Evolutionary conservation across 768 basidiomycete species (phyloP), one percentile per base, ranked within the genome.

Genomic region (Boletus reticulatus): DNA sequence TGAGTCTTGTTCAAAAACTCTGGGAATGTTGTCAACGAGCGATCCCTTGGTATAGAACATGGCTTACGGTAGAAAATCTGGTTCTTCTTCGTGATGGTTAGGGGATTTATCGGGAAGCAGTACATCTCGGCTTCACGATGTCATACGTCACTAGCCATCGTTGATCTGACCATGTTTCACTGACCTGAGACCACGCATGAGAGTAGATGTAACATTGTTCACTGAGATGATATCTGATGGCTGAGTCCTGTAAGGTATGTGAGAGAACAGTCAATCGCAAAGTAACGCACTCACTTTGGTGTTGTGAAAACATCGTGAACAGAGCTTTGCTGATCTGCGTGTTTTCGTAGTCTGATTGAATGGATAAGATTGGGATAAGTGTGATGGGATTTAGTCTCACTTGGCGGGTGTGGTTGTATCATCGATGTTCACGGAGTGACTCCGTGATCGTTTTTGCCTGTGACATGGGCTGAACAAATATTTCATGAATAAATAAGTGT

Each of bases 371-470:
- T 4, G 0, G 13, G 16, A 19, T 4, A 6, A 0, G 27, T 22
- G 24, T 12, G 0, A 24, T 43, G 64, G 14, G 27, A 27, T 9
- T 27, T 42, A 41, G 12, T 24, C 62, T 65, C 37, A 72, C 70
- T 70, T 70, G 39, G 41, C 43, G 0, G 64, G 66, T 2, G 62
- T 59, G 17, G 24, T 43, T n/a, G 48, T 11, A 39, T 36, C 45
- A 38, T 59, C 37, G 34, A 37, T 37, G 34, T 58, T 60, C 38
- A 50, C 17, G n/a, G 66, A 70, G 48, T 50, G 31, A 42, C 62
- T 67, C 9, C 55, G 64, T n/a, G 52, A 42, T 50, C 70, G 62
- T 55, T 72, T 72, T 22, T 52, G 56, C 37, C 64, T 72, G 48
- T 39, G 10, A 2, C 4, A 29, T 34, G 2, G 6, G 12, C 14